A percentile compares a stretch with the other conserved stretches of the same genome.
Evolutionary conservation across 306 rosid species (phyloP).

Genomic region (Sicyos baderoa): DNA sequence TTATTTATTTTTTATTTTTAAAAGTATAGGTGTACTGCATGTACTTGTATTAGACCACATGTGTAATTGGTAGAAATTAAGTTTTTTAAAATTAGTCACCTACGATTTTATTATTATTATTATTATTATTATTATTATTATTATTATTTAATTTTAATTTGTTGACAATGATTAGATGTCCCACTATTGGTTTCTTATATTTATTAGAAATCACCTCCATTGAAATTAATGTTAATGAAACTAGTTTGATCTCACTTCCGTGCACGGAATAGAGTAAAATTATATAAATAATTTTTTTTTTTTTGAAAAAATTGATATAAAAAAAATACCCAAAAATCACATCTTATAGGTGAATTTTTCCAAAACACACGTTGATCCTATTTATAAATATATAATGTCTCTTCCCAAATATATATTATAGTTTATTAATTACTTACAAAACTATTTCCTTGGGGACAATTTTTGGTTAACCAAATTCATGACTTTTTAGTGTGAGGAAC

Average conservation of each 20-base stretch:
- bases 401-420: too few species aligned
- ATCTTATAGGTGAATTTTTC: background rate
- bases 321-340: background rate
- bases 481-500: too few species aligned
- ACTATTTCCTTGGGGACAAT: too few species aligned
- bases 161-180: background rate
- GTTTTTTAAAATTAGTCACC: background rate
- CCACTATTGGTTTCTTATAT: background rate
- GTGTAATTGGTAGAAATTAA: background rate
- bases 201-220: background rate
- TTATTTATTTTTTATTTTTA: background rate
- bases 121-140: too few species aligned
- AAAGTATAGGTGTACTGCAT: too few species aligned
- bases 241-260: background rate
- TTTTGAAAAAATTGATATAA: too few species aligned
- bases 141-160: background rate
- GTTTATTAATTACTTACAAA: too few species aligned
- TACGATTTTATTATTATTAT: background rate
- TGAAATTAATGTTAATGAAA: background rate
- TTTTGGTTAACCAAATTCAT: too few species aligned
- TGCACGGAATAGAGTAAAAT: background rate
- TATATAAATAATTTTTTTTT: too few species aligned
- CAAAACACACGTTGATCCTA: too few species aligned
- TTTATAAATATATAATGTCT: too few species aligned
- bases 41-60: background rate